phyloP scores from a whole-genome alignment of 2,329 filamentous ascomycete genomes.

The Colletotrichum musae region DNA sequence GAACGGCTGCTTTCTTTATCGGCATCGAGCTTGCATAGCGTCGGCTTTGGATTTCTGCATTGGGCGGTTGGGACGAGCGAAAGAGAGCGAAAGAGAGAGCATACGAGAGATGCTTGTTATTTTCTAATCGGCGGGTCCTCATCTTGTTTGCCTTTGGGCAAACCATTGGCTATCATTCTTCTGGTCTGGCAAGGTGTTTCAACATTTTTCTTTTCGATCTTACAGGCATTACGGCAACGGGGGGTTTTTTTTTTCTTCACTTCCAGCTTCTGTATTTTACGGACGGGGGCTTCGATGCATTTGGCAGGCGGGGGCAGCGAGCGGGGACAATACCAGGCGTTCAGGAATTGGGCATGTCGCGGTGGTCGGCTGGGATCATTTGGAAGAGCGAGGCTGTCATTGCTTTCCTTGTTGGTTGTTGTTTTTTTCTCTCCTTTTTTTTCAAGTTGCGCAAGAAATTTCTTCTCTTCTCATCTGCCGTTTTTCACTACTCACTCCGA shows the following conservation, averaged over 20 bases:
- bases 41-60: slow-evolving; percentile 35
- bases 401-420: slow-evolving; percentile 26
- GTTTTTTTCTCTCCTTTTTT: slow-evolving; percentile 6
- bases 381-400: slow-evolving; percentile 27
- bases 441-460: slow-evolving; percentile 20
- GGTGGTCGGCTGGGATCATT: slow-evolving; percentile 1
- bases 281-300: slow-evolving; percentile 30
- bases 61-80: slow-evolving; percentile 30
- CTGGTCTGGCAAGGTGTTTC: slow-evolving; percentile 15
- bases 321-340: slow-evolving; percentile 37
- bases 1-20: slow-evolving; percentile 25
- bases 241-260: background rate
- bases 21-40: slow-evolving; percentile 31
- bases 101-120: slow-evolving; percentile 32
- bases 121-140: slow-evolving; percentile 39
- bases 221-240: slow-evolving; percentile 34
- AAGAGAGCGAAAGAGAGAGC: slow-evolving; percentile 30
- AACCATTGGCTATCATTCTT: background rate
- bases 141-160: slow-evolving; percentile 7
- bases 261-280: slow-evolving; percentile 34
- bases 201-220: slow-evolving; percentile 18
- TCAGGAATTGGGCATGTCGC: slow-evolving; percentile 26
- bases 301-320: slow-evolving; percentile 11
- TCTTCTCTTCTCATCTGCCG: slow-evolving; percentile 28
- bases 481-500: slow-evolving; percentile 33